Evolutionary conservation across 352 stramenopile genomes (phyloP), one percentile per base, ranked within the genome.

Genomic region (Globisporangium iwayamae): DNA sequence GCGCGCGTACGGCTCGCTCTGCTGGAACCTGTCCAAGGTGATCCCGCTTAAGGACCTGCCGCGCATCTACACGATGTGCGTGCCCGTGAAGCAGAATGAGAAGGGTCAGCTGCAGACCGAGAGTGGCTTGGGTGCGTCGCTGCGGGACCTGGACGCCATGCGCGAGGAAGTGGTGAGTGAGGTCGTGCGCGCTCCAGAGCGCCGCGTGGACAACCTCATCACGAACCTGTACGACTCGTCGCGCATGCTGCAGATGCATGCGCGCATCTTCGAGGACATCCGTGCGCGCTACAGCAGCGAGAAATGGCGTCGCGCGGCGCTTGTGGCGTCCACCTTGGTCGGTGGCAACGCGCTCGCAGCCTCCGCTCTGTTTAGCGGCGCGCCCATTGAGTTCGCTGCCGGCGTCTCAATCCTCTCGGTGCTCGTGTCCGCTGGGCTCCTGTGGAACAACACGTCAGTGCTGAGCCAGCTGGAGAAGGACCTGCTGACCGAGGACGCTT

Each of bases 31-130:
- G 30, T 97, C 82, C 72, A 96, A 94, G 72, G 97, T 99, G 28
- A 99, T 99, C 71, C 97, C 96, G 52, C 87, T 98, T 28, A 99
- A 99, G 80, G 98, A 99, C 78, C 76, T 99, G 56, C 98, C 98
- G 30, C 89, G 96, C 39, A 99, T 99, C 72, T 99, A 99, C 78
- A 99, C 98, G 47, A 99, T 99, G 97, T 99, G 97, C 73, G 85
- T 99, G 36, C 97, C 97, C 0, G 88, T 92, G n/a, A 78, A 85
- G 51, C 72, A 89, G 47, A 77, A 73, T 36, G 75, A 74, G 47
- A 65, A 80, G 13, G 76, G 73, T 22, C 65, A 80, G 50, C 22
- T 72, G 25, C 77, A 78, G 54, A 75, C 79, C 4, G 76, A 86
- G 77, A 85, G 77, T 59, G 75, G 79, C 7, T 61, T 88, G 2